Conservation (phyloP, 257 asterid genomes). For the Penstemon davidsonii region DNA sequence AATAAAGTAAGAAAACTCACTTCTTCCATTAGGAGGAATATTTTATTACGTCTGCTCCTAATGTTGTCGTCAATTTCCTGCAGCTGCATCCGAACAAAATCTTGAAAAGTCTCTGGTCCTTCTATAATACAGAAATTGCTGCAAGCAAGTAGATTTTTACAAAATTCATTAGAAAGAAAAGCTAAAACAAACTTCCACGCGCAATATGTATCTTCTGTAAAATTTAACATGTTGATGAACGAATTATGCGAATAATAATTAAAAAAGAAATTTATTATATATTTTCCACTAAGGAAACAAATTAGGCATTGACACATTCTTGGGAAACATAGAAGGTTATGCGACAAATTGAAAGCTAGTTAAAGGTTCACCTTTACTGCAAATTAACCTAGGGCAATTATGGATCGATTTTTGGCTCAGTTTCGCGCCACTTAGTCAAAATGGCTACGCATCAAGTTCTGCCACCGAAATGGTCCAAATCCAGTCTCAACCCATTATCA, state of each 20-base stretch:
- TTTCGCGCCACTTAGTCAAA: no score
- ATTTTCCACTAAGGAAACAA: background rate
- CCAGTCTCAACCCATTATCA: no score
- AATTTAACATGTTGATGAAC: background rate
- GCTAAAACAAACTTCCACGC: background rate
- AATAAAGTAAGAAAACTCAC: conserved; percentile 41
- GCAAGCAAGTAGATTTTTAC: conserved; percentile 17
- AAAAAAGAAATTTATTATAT: background rate
- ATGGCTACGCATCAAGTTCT: no score
- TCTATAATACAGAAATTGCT: conserved; percentile 95
- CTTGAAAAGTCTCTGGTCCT: conserved; percentile 94
- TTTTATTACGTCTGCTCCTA: conserved; percentile 78
- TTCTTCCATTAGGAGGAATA: conserved; percentile 94
- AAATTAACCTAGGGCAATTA: no score
- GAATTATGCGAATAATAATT: background rate
- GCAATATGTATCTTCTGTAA: background rate
- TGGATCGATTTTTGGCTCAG: no score
- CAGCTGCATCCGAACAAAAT: conserved; percentile 87
- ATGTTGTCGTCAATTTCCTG: conserved; percentile 90
- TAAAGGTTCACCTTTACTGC: no score
- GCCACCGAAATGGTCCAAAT: no score
- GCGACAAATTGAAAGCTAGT: no score
- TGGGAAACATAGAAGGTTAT: no score
- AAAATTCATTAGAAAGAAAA: background rate
- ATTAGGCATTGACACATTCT: background rate